Base-by-base conservation (phyloP, 1,284 basidiomycete genomes). In the Tylopilus orsonianus region DNA sequence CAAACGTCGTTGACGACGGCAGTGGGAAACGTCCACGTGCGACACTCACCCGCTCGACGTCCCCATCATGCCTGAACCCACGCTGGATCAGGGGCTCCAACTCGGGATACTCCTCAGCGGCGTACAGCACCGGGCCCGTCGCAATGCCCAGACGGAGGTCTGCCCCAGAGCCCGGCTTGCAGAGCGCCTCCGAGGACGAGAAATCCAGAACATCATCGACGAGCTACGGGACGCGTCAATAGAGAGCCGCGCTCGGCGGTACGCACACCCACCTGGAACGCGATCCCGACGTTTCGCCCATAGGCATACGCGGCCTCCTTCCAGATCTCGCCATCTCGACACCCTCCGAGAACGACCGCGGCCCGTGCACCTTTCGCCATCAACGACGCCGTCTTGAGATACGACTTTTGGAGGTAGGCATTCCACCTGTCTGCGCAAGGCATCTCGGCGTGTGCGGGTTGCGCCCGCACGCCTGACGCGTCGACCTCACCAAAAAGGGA, bases 301-400 rank as follows among this genome's bases (percentile, higher is more conserved):
- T 91, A 95, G 18, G 85, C 89, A 70, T 98, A 99, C 14, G 96
- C 96, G 16, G 90, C 82, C 65, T 98, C 95, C 67, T 95, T 94
- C 76, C 93, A 87, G 19, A 87, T 69, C 58, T 94, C 90, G 4
- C 83, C 83, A 62, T 90, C 82, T 42, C 74, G 78, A 57, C 87
- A 90, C 0, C 96, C 96, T 5, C 95, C 96, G 0, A 99, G 77
- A 4, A 96, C 86, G 6, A 93, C 91, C 0, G 93, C 83, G 5
- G 92, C 90, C 8, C 95, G 80, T 1, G 91, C 87, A 3, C 88
- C 88, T 69, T 98, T 99, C 2, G 94, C 95, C 80, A 99, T 96
- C 50, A 99, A 71, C 60, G 89, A 93, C 14, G 96, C 96, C 5
- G 94, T 97, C 73, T 99, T 98, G 62, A 99, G 75, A 66, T 98